Evolutionary conservation across 2,329 filamentous ascomycete genomes (phyloP).

Genomic region (Calonectria hawksworthii): DNA sequence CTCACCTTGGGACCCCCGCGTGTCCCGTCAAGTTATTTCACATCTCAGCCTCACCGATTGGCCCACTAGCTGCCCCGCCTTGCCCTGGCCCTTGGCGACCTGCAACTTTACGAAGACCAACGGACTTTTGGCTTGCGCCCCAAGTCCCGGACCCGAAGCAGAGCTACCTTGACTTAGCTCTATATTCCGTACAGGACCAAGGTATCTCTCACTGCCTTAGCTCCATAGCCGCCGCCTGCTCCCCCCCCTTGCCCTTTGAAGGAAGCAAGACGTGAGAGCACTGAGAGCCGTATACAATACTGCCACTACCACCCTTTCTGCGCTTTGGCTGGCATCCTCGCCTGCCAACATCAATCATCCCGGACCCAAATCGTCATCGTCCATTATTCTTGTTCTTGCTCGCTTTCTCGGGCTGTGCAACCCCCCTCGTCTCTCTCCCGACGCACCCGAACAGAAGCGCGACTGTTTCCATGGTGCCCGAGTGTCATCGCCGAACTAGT

Average conservation of each 20-base stretch:
- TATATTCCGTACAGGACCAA: background rate
- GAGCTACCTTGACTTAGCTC: conserved; percentile 3
- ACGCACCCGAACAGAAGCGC: conserved; percentile 36
- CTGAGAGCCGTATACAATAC: conserved; percentile 11
- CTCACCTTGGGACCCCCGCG: conserved; percentile 1
- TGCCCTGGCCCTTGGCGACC: conserved; percentile 14
- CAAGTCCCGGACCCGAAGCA: conserved; percentile 9
- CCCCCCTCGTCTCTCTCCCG: conserved; percentile 24
- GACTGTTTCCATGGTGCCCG: conserved; percentile 44
- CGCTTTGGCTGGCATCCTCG: background rate
- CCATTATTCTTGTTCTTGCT: conserved; percentile 19
- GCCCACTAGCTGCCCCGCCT: conserved; percentile 11
- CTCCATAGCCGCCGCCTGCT: background rate
- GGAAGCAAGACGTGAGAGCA: background rate
- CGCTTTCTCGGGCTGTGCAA: conserved; percentile 34
- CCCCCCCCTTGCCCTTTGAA: background rate
- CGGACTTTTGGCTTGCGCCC: conserved; percentile 18
- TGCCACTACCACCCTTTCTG: background rate
- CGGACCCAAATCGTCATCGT: conserved; percentile 21
- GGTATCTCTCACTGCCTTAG: conserved; percentile 3
- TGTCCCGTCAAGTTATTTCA: background rate
- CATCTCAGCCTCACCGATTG: conserved; percentile 24
- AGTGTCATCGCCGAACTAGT: conserved; percentile 36
- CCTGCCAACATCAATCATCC: conserved; percentile 15
- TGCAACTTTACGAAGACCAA: conserved; percentile 10